These are phyloP conservation scores for Hypocrella siamensis DNA, from an alignment of 2,329 filamentous ascomycete species.

Conservation along the genomic window DNA sequence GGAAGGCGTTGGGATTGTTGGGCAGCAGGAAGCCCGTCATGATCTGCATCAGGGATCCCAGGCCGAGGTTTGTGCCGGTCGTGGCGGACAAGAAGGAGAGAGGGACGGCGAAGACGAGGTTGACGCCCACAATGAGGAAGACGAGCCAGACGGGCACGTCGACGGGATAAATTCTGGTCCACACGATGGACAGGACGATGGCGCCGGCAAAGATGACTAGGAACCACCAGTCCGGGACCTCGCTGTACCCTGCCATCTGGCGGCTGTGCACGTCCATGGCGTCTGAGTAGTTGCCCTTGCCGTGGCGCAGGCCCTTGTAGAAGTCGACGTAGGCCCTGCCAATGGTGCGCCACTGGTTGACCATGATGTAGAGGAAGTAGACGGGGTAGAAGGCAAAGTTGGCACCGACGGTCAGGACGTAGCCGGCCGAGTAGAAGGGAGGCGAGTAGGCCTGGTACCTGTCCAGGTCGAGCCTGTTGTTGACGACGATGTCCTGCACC, in stretches of 20 bases:
- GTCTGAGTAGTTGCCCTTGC: constrained; percentile 23
- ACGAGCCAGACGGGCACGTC: constrained; percentile 22
- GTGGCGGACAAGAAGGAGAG: constrained; percentile 27
- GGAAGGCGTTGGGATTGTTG: constrained; percentile 10
- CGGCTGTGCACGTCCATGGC: constrained; percentile 24
- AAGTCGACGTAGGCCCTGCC: constrained; percentile 21
- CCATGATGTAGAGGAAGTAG: constrained; percentile 26
- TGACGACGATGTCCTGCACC: constrained; percentile 17
- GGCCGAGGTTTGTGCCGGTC: constrained; percentile 25
- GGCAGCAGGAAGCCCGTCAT: constrained; percentile 15
- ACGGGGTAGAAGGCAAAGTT: constrained; percentile 29
- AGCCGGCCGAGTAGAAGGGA: constrained; percentile 26
- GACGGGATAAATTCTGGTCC: constrained; percentile 12
- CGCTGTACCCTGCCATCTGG: constrained; percentile 23
- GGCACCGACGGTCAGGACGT: constrained; percentile 23
- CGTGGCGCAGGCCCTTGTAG: constrained; percentile 20
- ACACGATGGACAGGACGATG: constrained; percentile 14
- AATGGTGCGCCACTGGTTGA: constrained; percentile 15
- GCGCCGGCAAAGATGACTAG: constrained; percentile 19
- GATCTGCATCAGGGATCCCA: constrained; percentile 25
- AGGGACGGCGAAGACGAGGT: constrained; percentile 24
- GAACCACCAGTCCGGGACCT: constrained; percentile 33
- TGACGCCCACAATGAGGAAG: constrained; percentile 23
- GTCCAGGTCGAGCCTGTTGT: constrained; percentile 20
- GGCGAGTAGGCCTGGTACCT: constrained; percentile 26